Percentiles rank a stretch among this genome's conserved stretches.
Evolutionary conservation across 345 rosid species (phyloP).

Genomic region (Syzygium grande): DNA sequence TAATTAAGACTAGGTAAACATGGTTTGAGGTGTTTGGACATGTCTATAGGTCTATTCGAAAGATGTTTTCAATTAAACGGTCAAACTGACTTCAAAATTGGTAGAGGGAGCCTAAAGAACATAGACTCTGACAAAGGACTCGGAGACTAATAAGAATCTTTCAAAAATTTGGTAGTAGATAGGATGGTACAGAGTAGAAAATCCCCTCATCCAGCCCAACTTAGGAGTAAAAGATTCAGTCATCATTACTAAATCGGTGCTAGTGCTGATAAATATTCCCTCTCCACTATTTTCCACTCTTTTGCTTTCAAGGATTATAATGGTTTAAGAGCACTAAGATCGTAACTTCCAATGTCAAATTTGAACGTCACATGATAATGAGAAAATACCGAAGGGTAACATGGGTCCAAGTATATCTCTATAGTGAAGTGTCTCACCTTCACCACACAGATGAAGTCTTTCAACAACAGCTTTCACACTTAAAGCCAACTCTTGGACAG

Average conservation of each 20-base stretch:
- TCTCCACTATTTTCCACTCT: neutral
- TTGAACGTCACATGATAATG: neutral
- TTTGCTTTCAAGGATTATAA: neutral
- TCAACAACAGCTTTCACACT: constrained; percentile 75
- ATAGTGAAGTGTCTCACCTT: constrained; percentile 25
- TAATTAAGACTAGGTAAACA: neutral
- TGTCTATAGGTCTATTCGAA: neutral
- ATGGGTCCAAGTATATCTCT: neutral
- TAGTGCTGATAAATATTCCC: neutral
- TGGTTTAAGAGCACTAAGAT: neutral
- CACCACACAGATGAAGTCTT: constrained; percentile 52
- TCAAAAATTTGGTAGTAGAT: neutral
- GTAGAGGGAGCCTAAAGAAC: neutral
- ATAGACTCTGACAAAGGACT: neutral
- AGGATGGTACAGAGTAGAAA: neutral
- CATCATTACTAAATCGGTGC: neutral
- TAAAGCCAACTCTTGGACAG: constrained; percentile 56
- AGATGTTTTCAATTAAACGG: neutral
- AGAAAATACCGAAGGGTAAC: neutral
- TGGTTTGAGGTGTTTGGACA: neutral
- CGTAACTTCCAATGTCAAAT: neutral
- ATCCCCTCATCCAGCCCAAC: neutral
- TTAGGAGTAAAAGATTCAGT: neutral
- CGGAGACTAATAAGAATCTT: neutral
- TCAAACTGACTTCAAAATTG: neutral